These are phyloP conservation scores for Centrapalus pauciflorus DNA, from an alignment of 129 eudicot species.

Conservation along the genomic window DNA sequence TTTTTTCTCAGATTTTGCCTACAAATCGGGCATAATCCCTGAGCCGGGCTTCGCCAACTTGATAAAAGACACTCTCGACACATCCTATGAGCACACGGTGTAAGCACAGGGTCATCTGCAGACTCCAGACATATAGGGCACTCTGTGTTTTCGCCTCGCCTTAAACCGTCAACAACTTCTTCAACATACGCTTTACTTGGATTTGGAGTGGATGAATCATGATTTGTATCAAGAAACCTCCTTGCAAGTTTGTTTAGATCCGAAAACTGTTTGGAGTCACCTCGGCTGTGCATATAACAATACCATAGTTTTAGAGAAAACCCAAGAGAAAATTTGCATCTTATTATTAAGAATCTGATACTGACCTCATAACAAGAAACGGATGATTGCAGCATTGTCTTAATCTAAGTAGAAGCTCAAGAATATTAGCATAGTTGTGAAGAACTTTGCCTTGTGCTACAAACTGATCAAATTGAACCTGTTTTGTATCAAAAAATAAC, in stretches of 20 bases:
- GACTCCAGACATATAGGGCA: slow-evolving; percentile 93
- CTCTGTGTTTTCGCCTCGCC: slow-evolving; percentile 58
- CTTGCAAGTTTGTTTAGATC: slow-evolving; percentile 61
- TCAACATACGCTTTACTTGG: slow-evolving; percentile 73
- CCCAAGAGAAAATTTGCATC: neutral
- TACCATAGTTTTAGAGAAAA: neutral
- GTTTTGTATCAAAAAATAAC: slow-evolving; percentile 17
- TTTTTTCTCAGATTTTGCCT: slow-evolving; percentile 51
- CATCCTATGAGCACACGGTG: slow-evolving; percentile 87
- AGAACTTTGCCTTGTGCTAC: slow-evolving; percentile 95
- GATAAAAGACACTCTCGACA: slow-evolving; percentile 80
- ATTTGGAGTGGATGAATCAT: slow-evolving; percentile 33
- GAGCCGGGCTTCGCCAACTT: slow-evolving; percentile 60
- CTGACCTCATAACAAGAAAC: slow-evolving; percentile 78
- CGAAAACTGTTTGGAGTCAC: slow-evolving; percentile 52
- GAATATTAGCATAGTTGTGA: slow-evolving; percentile 84
- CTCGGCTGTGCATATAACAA: slow-evolving; percentile 38
- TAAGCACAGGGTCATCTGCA: slow-evolving; percentile 80
- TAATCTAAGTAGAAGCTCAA: slow-evolving; percentile 75
- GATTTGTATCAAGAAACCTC: slow-evolving; percentile 43
- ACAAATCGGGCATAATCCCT: slow-evolving; percentile 75
- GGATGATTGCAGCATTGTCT: slow-evolving; percentile 96
- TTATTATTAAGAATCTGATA: neutral
- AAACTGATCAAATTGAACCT: slow-evolving; percentile 87
- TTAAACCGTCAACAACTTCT: slow-evolving; percentile 67